Evolutionary conservation across 169 alveolate genomes (phyloP), one percentile per base, ranked within the genome.

Genomic region (Pseudocohnilembus persalinus): DNA sequence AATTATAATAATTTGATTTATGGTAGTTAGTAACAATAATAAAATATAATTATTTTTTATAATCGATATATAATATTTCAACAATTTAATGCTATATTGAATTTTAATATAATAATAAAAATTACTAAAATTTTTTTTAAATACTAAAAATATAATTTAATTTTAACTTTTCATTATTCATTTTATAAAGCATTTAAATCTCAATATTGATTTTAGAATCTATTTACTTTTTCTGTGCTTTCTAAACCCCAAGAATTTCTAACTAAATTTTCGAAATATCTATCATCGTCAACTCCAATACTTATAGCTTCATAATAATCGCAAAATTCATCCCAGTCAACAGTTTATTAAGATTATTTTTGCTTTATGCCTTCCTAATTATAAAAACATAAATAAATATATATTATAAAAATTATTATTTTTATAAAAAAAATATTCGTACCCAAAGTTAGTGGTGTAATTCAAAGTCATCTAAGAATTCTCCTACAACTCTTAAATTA

Each of bases 281-380:
- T 89, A 83, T 95, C 97, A 83, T 90, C 95, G 76, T 93, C 95
- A 74, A 93, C 87, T 68, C 90, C 84, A 84, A 91, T 90, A n/a
- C 95, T 89, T 30, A 95, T 94, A 84, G 92, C 91, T 75, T 86
- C 92, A 77, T 93, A 95, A 90, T 95, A 95, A 64, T 95, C 97
- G 33, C 83, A n/a, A 88, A 92, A 95, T 83, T 95, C 97, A 33
- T 95, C 96, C 29, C 65, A 74, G 65, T 93, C 90, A 34, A 94
- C 95, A n/a, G n/a, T n/a, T n/a, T 63, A 84, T 80, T 81, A 76
- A 85, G 72, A 91, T 93, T 80, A 92, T 85, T 27, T 88, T 81
- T 63, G 34, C 31, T 29, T 79, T 79, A 25, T n/a, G 20, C 0
- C 73, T 76, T 49, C 68, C 68, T 49, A 49, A 11, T 49, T 49